phyloP scores from a whole-genome alignment of 2,329 filamentous ascomycete species.

The Diplodia intermedia region DNA sequence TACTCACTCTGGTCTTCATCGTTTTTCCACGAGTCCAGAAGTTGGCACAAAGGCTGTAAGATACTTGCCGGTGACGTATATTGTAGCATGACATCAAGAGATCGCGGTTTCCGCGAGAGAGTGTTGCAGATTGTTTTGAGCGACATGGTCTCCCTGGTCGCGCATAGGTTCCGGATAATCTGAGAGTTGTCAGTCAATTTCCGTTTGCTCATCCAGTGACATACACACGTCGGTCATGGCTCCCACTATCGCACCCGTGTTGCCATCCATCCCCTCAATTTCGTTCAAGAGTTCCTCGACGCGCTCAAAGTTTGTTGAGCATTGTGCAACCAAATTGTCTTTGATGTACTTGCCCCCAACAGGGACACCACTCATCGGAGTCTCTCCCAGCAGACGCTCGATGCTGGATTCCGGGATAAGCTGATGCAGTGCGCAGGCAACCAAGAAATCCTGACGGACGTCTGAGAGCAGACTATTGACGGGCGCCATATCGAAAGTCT shows the following conservation, averaged over 20 bases:
- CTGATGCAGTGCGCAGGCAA: conserved; percentile 86
- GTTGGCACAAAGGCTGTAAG: conserved; percentile 73
- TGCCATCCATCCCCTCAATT: conserved; percentile 88
- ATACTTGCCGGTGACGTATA: conserved; percentile 75
- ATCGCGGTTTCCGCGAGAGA: conserved; percentile 74
- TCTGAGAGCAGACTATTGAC: conserved; percentile 66
- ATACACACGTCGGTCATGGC: conserved; percentile 59
- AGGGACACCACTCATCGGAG: conserved; percentile 79
- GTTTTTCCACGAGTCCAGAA: conserved; percentile 80
- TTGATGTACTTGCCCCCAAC: conserved; percentile 77
- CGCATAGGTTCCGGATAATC: conserved; percentile 73
- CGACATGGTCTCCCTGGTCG: conserved; percentile 79
- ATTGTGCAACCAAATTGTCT: conserved; percentile 79
- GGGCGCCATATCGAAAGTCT: conserved; percentile 64
- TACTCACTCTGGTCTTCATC: conserved; percentile 73
- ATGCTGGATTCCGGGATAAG: conserved; percentile 82
- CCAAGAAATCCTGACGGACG: conserved; percentile 83
- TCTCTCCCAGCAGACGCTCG: conserved; percentile 80
- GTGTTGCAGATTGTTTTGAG: conserved; percentile 75
- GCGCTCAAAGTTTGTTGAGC: conserved; percentile 75
- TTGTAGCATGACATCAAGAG: conserved; percentile 76
- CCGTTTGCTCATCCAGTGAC: not conserved
- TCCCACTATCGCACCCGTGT: conserved; percentile 82
- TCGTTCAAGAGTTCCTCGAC: conserved; percentile 79
- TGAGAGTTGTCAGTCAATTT: conserved; percentile 43